Evolutionary conservation across 257 asterid species (phyloP).

Genomic region (Solanum sitiens): DNA sequence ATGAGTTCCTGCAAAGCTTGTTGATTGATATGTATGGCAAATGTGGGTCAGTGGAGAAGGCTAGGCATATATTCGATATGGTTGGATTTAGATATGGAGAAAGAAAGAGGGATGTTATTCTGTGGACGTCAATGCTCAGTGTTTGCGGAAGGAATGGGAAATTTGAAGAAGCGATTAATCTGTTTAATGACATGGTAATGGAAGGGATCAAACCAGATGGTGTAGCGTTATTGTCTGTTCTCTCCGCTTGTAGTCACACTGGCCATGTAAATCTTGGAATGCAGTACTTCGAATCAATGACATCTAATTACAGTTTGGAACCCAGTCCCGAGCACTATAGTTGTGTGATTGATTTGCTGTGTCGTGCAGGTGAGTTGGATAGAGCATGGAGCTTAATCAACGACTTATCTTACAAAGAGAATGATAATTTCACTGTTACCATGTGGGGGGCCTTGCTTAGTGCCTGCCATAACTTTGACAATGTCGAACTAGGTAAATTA

Average conservation of each 20-base stretch:
- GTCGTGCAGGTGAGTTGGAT: constrained; percentile 72
- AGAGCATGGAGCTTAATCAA: constrained; percentile 47
- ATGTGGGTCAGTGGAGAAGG: constrained; percentile 53
- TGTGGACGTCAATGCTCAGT: constrained; percentile 85
- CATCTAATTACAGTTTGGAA: constrained; percentile 31
- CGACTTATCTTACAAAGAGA: constrained; percentile 26
- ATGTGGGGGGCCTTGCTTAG: constrained; percentile 83
- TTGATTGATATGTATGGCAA: constrained; percentile 86
- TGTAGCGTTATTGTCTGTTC: constrained; percentile 59
- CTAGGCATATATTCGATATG: constrained; percentile 42
- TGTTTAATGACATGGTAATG: constrained; percentile 50
- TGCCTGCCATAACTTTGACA: constrained; percentile 68
- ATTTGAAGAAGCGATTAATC: constrained; percentile 31
- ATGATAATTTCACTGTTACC: constrained; percentile 19
- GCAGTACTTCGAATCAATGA: constrained; percentile 57
- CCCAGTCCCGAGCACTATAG: constrained; percentile 70
- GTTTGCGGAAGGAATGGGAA: constrained; percentile 59
- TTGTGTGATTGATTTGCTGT: constrained; percentile 71
- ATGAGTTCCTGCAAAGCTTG: constrained; percentile 59
- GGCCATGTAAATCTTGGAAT: constrained; percentile 78
- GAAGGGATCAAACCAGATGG: constrained; percentile 70
- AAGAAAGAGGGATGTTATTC: constrained; percentile 41
- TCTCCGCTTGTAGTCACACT: constrained; percentile 80
- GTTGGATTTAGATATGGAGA: constrained; percentile 25
- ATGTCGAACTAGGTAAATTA: constrained; percentile 52